Evolutionary conservation across 2,329 filamentous ascomycete species (phyloP), one percentile per base, ranked within the genome.

Genomic region (Penicillium crustosum): DNA sequence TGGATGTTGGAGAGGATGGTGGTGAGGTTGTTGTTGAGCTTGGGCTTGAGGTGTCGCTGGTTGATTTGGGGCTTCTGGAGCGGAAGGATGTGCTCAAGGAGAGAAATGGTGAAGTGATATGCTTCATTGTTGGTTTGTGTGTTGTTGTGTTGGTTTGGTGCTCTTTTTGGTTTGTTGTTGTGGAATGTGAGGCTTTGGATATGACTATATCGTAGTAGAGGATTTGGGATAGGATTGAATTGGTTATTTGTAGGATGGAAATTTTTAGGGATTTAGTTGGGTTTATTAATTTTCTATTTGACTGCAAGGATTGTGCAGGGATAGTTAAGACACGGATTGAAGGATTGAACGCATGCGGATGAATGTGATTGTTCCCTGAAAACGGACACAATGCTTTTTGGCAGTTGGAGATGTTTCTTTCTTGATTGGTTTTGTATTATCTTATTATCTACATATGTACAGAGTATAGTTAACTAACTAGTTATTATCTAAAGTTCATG

Each of bases 1-100:
- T 50, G 36, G 57, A 50, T 7, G 57, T 64, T 63, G 68, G 55
- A 63, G 65, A 60, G 51, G 68, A 51, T 35, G 66, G 65, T 55
- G 54, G 61, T 58, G 63, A 71, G 60, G 62, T 71, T 55, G 55
- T 70, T 59, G 67, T 66, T 61, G 55, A 72, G 59, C 42, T 70
- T 62, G 51, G 43, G 27, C 47, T 68, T 31, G 60, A 63, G 36
- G 49, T 56, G 15, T 63, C 60, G 63, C 66, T 60, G 55, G 57
- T 38, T 55, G 60, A 49, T 54, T 65, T 58, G 42, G 51, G 36
- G 43, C 61, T 53, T 61, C 62, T 59, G 47, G 64, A 62, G 55
- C 61, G 62, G 61, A 74, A 72, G 9, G 71, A 66, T 41, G 72
- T 72, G 58, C 66, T 67, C 29, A 75, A 62, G 38, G 69, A 67